phyloP scores from a whole-genome alignment of 2,329 filamentous ascomycete species.

The Colletotrichum trifolii region DNA sequence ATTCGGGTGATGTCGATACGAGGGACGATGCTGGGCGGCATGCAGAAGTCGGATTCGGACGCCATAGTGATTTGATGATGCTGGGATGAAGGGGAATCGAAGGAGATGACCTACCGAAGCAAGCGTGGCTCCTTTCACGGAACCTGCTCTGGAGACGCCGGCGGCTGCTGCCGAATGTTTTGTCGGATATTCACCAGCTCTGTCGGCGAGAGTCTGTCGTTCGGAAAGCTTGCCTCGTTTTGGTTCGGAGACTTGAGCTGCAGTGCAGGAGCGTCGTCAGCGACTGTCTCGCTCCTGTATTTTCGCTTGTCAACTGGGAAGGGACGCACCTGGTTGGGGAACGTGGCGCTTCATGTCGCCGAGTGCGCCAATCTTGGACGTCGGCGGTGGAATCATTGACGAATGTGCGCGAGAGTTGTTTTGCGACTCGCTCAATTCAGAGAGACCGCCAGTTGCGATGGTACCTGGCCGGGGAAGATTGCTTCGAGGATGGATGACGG shows the following conservation, averaged over 20 bases:
- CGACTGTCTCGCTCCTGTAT: not conserved
- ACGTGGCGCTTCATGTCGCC: conserved; percentile 61
- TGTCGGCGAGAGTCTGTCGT: conserved; percentile 59
- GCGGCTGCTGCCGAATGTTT: conserved; percentile 52
- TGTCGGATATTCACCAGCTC: conserved; percentile 62
- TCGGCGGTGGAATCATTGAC: conserved; percentile 52
- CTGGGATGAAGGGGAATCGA: not conserved
- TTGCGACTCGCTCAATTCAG: conserved; percentile 70
- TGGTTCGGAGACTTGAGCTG: conserved; percentile 61
- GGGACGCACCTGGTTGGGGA: conserved; percentile 55
- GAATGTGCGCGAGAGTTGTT: conserved; percentile 64
- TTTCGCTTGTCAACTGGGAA: conserved; percentile 26
- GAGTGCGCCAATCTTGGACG: conserved; percentile 45
- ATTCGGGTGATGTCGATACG: conserved; percentile 10
- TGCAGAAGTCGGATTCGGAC: conserved; percentile 1
- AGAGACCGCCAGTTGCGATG: conserved; percentile 51
- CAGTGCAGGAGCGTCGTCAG: conserved; percentile 27
- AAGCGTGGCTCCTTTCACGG: conserved; percentile 21
- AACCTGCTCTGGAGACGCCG: conserved; percentile 36
- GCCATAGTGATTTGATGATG: conserved; percentile 12
- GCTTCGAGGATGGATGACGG: conserved; percentile 38
- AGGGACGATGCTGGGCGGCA: not conserved
- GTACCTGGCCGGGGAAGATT: conserved; percentile 38
- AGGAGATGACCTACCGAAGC: conserved; percentile 23
- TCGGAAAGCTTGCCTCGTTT: conserved; percentile 58